Percentiles rank a stretch among this genome's conserved stretches.
phyloP scores from a whole-genome alignment of 225 moss, liverwort and hornwort species.

The Polytrichum commune region DNA sequence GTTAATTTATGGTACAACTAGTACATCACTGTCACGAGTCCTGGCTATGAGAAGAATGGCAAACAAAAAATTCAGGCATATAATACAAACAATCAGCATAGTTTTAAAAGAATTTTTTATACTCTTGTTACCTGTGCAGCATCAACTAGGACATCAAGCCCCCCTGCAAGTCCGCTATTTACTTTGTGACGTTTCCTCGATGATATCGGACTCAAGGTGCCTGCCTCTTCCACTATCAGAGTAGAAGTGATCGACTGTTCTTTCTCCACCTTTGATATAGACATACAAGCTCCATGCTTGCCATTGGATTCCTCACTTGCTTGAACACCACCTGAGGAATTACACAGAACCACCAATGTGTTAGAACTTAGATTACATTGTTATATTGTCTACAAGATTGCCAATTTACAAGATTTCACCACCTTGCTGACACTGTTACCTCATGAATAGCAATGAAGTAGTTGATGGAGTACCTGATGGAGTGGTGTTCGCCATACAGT shows the following conservation, averaged over 20 bases:
- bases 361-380: background rate
- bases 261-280: constrained; percentile 31
- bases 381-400: background rate
- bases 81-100: background rate
- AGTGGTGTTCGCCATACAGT: constrained; percentile 27
- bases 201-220: constrained; percentile 31
- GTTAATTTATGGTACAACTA: background rate
- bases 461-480: constrained; percentile 23
- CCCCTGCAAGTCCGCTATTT: constrained; percentile 43
- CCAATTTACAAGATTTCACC: background rate
- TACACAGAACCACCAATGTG: background rate
- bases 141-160: constrained; percentile 68
- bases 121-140: constrained; percentile 50
- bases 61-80: background rate
- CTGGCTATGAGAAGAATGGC: background rate
- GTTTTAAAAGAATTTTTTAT: background rate
- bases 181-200: constrained; percentile 33
- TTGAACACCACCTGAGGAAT: constrained; percentile 37
- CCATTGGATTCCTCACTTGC: constrained; percentile 41
- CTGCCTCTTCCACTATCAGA: constrained; percentile 23
- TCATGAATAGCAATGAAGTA: background rate
- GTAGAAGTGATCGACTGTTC: constrained; percentile 24
- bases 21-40: background rate
- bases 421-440: background rate
- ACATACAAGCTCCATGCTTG: constrained; percentile 36